These are phyloP conservation scores for Penicillium decumbens DNA, from an alignment of 2,329 filamentous ascomycete species.

Conservation along the genomic window DNA sequence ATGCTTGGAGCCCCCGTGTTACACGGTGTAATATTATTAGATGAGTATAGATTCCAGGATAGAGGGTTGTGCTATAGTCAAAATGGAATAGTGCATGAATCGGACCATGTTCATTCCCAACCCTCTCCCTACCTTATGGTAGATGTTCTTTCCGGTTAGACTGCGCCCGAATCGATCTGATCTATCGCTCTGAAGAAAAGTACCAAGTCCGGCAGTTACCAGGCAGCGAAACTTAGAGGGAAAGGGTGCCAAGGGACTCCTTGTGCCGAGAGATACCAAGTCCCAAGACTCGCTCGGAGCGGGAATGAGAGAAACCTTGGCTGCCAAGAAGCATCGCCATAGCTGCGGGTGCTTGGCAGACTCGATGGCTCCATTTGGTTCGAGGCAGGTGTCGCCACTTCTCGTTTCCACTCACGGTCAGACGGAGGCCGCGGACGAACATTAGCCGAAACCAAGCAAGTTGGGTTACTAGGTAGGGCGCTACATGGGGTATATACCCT, in stretches of 20 bases:
- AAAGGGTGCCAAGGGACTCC: neutral
- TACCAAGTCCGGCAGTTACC: neutral
- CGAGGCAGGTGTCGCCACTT: neutral
- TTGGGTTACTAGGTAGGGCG: no score
- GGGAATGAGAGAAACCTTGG: conserved; percentile 27
- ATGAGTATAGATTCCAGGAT: neutral
- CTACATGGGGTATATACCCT: no score
- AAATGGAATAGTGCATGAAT: neutral
- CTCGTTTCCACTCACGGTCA: neutral
- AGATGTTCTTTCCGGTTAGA: neutral
- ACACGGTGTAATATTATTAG: neutral
- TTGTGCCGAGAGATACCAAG: conserved; percentile 13
- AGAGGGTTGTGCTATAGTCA: neutral
- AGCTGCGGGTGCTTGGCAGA: conserved; percentile 18
- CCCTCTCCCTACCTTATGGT: neutral
- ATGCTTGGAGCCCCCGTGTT: conserved; percentile 1
- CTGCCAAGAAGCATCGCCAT: conserved; percentile 24
- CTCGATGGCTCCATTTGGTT: neutral
- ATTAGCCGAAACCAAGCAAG: no score
- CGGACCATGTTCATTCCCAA: neutral
- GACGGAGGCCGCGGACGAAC: no score
- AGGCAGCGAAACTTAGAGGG: conserved; percentile 1
- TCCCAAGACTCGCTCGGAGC: conserved; percentile 20
- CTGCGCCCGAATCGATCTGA: neutral
- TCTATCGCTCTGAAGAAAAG: neutral